Base-by-base conservation (phyloP, 148 eudicot genomes). In the Nyssa sinensis region DNA sequence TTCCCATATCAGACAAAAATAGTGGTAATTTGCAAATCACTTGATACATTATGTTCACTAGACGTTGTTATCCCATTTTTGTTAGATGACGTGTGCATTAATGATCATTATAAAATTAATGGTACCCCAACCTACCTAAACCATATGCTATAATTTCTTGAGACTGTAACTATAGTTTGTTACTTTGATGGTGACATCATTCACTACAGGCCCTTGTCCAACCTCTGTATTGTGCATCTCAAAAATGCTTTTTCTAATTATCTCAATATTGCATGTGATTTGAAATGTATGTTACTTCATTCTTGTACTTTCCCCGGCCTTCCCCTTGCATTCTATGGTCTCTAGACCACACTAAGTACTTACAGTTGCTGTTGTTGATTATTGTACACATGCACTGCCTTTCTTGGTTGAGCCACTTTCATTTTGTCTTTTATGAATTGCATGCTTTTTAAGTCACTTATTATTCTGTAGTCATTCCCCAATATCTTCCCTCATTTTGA, bases 1-100 rank as follows among this genome's bases (percentile, higher is more conserved):
- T 84, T 69, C 84, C 86, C 7, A 11, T 66, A 44, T 66, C 81
- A 17, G 85, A 83, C 27, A 86, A 83, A 83, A 73, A 62, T 33
- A 83, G 64, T 79, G 86, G 86, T 86, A 83, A 82, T 47, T 72
- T n/a, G 16, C n/a, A 16, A 25, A 28, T 27, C 60, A 55, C 14
- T 55, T n/a, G n/a, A n/a, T n/a, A n/a, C n/a, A n/a, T n/a, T 28
- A 4, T 29, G 33, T 63, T 63, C n/a, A 14, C 66, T 16, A 30
- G 31, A 3, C 23, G 31, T 29, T 11, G n/a, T 11, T 63, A 55
- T 19, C 7, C 28, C n/a, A 37, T 62, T 33, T 61, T 2, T 25
- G 6, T n/a, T 16, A 29, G 58, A 28, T 24, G 32, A 41, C 12
- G 49, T 41, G 49, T 41, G 49, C 12, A 1, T 41, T n/a, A n/a